Base-by-base conservation (phyloP, 2,329 filamentous ascomycete genomes). In the Aspergillus piperis region DNA sequence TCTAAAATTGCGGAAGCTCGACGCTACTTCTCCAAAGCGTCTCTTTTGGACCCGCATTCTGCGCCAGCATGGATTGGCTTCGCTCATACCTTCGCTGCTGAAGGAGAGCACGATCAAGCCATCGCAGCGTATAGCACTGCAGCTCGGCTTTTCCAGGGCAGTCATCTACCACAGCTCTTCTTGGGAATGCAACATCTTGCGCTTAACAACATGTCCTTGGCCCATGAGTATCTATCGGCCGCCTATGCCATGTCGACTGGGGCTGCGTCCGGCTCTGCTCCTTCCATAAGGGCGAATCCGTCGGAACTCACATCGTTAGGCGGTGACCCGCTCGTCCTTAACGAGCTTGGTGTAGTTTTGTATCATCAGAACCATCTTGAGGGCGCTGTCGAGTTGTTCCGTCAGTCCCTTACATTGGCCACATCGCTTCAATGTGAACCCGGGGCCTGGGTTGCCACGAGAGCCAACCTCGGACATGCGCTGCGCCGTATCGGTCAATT, bases 51-150 rank as follows among this genome's bases (percentile, higher is more conserved):
- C 72, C 91, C 94, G 6, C 94, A 98, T 78, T 99, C 96, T 70
- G 94, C 94, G 0, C 91, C 95, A 1, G 95, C 95, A 3, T 99
- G 95, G 95, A 98, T 99, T 65, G 95, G 96, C 1, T 99, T 99
- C 72, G 95, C 95, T 1, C 96, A 99, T 75, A 99, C 95, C 0
- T 99, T 99, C 74, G 95, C 95, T 1, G 93, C 92, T 10, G 95
- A 99, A 75, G 95, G 95, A 55, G 95, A 99, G 76, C 93, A 98
- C 75, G 95, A 99, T 74, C 95, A 99, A 78, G 95, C 95, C 51
- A 97, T 99, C 64, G 96, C 93, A 8, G 95, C 96, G 0, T 99
- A 99, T 78, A 96, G 91, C 30, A 99, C 95, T 0, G 95, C 95
- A 0, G 94, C 94, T 2, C 86, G 95, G 41, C 81, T 99, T 0